phyloP scores from a whole-genome alignment of 75 land plant genomes.

The Sequoia sempervirens region DNA sequence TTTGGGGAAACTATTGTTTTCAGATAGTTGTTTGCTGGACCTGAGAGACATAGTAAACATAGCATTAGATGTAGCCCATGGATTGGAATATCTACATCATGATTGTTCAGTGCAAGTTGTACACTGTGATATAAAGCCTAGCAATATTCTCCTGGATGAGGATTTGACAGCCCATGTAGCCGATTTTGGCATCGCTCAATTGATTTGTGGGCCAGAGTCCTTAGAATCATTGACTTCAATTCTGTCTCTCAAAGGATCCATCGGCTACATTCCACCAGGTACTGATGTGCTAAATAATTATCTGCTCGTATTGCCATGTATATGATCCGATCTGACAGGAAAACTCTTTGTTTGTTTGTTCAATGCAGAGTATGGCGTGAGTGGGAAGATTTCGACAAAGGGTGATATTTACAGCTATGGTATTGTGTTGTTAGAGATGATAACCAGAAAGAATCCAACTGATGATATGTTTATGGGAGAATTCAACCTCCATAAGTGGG shows the following conservation, averaged over 20 bases:
- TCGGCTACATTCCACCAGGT: conserved; percentile 50
- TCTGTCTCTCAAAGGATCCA: conserved; percentile 13
- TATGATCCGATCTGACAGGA: neutral
- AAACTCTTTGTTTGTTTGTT: neutral
- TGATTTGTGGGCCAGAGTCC: conserved; percentile 3
- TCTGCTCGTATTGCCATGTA: neutral
- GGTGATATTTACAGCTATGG: conserved; percentile 13
- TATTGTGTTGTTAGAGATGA: conserved; percentile 3
- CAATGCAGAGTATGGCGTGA: conserved; percentile 3
- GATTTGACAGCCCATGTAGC: conserved; percentile 19
- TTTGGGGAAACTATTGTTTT: conserved; percentile 15
- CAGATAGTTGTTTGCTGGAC: neutral
- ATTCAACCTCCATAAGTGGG: neutral
- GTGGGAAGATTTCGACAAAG: neutral
- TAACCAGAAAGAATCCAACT: neutral
- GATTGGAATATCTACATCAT: conserved; percentile 33
- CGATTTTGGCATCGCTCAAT: conserved; percentile 34
- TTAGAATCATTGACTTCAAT: neutral
- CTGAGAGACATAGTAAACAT: conserved; percentile 8
- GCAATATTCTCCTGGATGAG: conserved; percentile 39
- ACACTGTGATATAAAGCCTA: conserved; percentile 44
- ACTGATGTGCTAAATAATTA: neutral
- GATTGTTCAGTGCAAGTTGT: conserved; percentile 17
- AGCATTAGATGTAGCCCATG: conserved; percentile 25
- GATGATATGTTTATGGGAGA: conserved; percentile 2